Conservation (phyloP, 768 basidiomycete species). For the Boletus edulis region DNA sequence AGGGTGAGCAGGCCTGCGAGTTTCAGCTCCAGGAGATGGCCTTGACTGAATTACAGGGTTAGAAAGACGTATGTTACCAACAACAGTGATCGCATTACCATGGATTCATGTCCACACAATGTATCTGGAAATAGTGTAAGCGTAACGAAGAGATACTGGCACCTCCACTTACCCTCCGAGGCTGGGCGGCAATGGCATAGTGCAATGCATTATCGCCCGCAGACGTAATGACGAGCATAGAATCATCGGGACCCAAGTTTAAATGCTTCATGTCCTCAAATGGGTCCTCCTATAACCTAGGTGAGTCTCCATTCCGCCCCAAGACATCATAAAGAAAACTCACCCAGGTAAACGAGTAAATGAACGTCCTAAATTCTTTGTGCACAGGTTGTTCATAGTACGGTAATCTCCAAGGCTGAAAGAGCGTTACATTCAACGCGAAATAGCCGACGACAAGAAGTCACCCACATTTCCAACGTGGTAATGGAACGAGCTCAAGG, state of each 20-base stretch:
- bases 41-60: conserved; percentile 44
- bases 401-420: conserved; percentile 62
- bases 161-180: conserved; percentile 42
- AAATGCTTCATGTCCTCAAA: conserved; percentile 68
- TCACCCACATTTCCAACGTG: conserved; percentile 45
- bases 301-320: background rate
- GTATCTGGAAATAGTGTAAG: conserved; percentile 39
- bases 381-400: conserved; percentile 70
- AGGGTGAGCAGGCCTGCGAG: conserved; percentile 61
- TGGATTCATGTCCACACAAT: conserved; percentile 75
- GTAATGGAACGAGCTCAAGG: conserved; percentile 64
- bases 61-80: background rate
- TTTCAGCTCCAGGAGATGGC: conserved; percentile 77
- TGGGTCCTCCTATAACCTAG: conserved; percentile 59
- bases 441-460: background rate
- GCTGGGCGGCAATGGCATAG: conserved; percentile 66
- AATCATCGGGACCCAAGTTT: conserved; percentile 55
- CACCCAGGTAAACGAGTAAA: conserved; percentile 65
- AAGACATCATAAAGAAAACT: conserved; percentile 4
- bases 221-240: conserved; percentile 70
- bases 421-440: background rate
- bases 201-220: conserved; percentile 81
- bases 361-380: conserved; percentile 60
- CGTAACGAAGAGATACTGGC: background rate
- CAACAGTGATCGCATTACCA: conserved; percentile 31